phyloP scores from a whole-genome alignment of 2,329 filamentous ascomycete species.

The Claviceps sp. region DNA sequence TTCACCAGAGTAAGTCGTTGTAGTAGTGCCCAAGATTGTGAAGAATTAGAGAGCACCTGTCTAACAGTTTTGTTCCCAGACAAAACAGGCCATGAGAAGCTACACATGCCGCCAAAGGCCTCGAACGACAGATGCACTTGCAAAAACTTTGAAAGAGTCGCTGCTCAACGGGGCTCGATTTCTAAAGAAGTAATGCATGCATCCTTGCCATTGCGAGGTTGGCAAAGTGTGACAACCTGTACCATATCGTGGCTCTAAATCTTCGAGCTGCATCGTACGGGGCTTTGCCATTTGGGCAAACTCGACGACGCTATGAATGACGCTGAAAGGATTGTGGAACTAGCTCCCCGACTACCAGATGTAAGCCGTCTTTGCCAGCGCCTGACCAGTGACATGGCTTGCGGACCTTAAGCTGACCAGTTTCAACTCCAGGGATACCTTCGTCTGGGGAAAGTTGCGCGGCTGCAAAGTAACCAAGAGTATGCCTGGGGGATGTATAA shows the following conservation, averaged over 20 bases:
- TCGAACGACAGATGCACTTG: constrained; percentile 14
- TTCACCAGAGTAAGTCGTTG: constrained; percentile 21
- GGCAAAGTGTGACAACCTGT: constrained; percentile 24
- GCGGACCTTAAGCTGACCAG: not conserved
- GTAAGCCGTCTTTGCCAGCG: constrained; percentile 12
- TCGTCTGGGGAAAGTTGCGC: constrained; percentile 26
- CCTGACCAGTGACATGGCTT: not conserved
- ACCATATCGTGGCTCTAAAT: constrained; percentile 28
- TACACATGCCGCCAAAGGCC: constrained; percentile 21
- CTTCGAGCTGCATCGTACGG: constrained; percentile 28
- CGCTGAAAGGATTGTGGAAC: constrained; percentile 29
- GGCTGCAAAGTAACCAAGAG: constrained; percentile 23
- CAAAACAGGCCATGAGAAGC: constrained; percentile 21
- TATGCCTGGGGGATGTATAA: constrained; percentile 27
- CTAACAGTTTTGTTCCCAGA: not conserved
- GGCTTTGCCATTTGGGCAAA: constrained; percentile 21
- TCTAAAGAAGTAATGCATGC: constrained; percentile 28
- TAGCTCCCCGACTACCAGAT: constrained; percentile 27
- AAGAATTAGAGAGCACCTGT: not conserved
- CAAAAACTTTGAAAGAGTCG: constrained; percentile 20
- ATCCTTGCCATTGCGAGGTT: constrained; percentile 20
- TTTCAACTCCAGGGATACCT: constrained; percentile 24
- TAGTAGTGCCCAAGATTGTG: not conserved
- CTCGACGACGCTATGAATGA: constrained; percentile 24
- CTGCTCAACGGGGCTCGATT: constrained; percentile 20